A percentile compares a stretch with the other conserved stretches of the same genome.
These are phyloP conservation scores for Ormosia emarginata DNA, from an alignment of 306 rosid genomes.

Conservation along the genomic window DNA sequence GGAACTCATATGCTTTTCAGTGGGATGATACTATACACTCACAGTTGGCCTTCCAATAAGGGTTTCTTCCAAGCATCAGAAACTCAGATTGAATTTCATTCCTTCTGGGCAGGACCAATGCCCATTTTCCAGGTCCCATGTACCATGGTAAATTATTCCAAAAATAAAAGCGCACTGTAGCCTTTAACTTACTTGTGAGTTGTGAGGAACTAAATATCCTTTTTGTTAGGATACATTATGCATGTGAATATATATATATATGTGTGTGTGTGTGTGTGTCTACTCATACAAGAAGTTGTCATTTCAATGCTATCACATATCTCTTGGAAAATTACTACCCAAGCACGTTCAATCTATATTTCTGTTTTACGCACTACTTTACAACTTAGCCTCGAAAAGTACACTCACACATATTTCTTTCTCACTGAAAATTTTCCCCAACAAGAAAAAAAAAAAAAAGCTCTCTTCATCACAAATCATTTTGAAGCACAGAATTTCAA, in stretches of 20 bases:
- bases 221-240: neutral
- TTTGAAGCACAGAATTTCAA: neutral
- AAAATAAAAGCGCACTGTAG: neutral
- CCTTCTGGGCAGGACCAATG: neutral
- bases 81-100: neutral
- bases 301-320: neutral
- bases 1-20: neutral
- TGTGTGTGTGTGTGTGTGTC: too few relatives aligned
- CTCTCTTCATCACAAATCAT: neutral
- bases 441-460: neutral
- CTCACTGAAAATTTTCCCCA: neutral
- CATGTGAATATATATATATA: neutral
- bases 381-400: neutral
- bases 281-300: neutral
- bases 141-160: neutral
- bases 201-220: neutral
- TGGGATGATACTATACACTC: neutral
- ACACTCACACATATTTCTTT: neutral
- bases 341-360: neutral
- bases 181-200: neutral
- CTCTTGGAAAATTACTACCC: neutral
- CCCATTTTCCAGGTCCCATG: neutral
- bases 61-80: neutral
- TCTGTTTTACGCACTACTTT: neutral
- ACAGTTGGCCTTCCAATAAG: neutral